Evolutionary conservation across 1,139 yeast genomes (phyloP).

Genomic region (Chernovozyma sophiae-reginae): DNA sequence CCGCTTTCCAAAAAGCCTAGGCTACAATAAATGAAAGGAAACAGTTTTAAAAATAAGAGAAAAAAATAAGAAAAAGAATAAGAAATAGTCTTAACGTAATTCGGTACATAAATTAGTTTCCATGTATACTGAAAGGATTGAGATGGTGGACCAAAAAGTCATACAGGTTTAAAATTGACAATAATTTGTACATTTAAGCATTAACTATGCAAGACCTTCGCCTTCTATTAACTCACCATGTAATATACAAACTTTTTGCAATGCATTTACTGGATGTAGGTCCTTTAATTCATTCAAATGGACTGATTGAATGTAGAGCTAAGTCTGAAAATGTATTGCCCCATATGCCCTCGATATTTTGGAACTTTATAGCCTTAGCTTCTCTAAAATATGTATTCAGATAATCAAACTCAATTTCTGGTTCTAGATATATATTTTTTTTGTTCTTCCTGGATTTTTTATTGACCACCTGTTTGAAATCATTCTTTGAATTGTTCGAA

Average conservation of each 20-base stretch:
- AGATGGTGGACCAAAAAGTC: no score
- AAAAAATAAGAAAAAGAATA: no score
- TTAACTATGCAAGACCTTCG: no score
- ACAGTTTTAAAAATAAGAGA: background rate
- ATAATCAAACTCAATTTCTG: constrained; percentile 33
- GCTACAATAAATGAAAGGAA: background rate
- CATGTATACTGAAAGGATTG: no score
- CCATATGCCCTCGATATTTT: constrained; percentile 38
- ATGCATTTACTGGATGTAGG: no score
- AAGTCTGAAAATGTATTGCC: constrained; percentile 52
- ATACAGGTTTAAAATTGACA: no score
- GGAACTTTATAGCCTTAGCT: constrained; percentile 15
- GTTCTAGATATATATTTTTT: constrained; percentile 22
- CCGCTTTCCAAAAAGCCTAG: background rate
- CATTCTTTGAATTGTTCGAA: background rate
- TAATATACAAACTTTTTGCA: no score
- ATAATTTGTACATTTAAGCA: no score
- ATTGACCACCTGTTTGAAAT: constrained; percentile 14
- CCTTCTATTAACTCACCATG: no score
- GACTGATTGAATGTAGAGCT: constrained; percentile 35
- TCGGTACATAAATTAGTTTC: no score
- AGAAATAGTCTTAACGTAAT: no score
- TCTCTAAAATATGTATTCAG: constrained; percentile 27
- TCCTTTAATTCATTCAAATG: no score
- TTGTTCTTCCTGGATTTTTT: constrained; percentile 23